Evolutionary conservation across 2,329 filamentous ascomycete genomes (phyloP).

Genomic region (Botrytis aclada): DNA sequence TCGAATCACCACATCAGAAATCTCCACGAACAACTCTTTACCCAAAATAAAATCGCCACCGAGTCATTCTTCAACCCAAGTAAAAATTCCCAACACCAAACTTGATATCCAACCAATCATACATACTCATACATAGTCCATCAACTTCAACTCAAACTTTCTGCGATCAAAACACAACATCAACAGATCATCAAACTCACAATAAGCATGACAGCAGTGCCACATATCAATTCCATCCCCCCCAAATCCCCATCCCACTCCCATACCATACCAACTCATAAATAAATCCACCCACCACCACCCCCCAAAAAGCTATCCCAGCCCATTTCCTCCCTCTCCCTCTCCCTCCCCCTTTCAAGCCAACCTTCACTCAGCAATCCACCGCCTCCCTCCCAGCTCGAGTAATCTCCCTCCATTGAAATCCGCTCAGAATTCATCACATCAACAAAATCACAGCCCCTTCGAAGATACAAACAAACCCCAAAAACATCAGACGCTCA

Average conservation of each 20-base stretch:
- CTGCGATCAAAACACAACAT: too few species aligned
- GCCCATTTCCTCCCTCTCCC: too few species aligned
- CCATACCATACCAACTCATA: not conserved
- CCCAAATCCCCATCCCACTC: too few species aligned
- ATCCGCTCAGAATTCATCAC: too few species aligned
- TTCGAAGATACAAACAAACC: too few species aligned
- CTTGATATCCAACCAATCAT: not conserved
- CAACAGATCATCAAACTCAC: too few species aligned
- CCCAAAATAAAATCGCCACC: not conserved
- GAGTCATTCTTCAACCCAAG: accelerated
- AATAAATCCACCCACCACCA: not conserved
- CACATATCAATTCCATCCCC: not conserved
- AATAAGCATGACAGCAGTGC: accelerated
- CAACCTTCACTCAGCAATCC: too few species aligned
- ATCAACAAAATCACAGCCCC: too few species aligned
- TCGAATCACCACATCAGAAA: not conserved
- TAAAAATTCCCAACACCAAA: accelerated
- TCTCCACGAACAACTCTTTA: not conserved
- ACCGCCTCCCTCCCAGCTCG: too few species aligned
- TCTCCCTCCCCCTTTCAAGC: too few species aligned
- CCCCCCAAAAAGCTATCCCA: not conserved
- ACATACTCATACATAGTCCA: too few species aligned
- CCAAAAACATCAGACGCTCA: not conserved
- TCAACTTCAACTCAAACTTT: not conserved
- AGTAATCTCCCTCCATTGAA: too few species aligned